These are phyloP conservation scores for Pichia terricola DNA, from an alignment of 1,139 yeast species.

Conservation along the genomic window DNA sequence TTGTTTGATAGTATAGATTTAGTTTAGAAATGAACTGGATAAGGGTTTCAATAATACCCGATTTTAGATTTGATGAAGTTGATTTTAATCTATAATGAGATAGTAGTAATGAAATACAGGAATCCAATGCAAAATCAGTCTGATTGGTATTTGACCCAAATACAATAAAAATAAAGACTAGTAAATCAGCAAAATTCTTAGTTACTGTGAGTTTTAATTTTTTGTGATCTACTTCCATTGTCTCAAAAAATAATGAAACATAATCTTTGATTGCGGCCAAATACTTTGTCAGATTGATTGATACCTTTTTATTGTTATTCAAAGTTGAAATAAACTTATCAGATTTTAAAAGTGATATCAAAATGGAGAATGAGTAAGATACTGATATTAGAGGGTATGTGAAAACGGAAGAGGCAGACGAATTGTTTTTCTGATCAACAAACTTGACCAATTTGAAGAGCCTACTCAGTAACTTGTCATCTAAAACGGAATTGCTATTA, in stretches of 20 bases:
- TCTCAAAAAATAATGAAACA: constrained; percentile 11
- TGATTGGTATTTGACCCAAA: constrained; percentile 21
- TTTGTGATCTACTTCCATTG: constrained; percentile 22
- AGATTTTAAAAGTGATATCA: constrained; percentile 22
- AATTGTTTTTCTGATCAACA: constrained; percentile 14
- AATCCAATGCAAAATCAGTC: constrained; percentile 18
- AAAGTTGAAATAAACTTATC: constrained; percentile 20
- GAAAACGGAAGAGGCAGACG: constrained; percentile 11
- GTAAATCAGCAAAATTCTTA: constrained; percentile 23
- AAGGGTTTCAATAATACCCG: constrained; percentile 22
- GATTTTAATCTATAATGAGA: constrained; percentile 15
- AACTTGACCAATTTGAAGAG: constrained; percentile 21
- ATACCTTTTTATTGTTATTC: constrained; percentile 15
- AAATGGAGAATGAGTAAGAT: constrained; percentile 21
- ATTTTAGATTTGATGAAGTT: constrained; percentile 12
- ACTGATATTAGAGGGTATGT: constrained; percentile 23
- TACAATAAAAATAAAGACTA: constrained; percentile 23
- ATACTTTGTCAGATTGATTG: constrained; percentile 14
- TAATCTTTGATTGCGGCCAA: constrained; percentile 16
- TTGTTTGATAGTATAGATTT: constrained; percentile 23
- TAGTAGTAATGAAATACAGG: constrained; percentile 16
- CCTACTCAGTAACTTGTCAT: constrained; percentile 22
- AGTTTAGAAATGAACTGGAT: constrained; percentile 22
- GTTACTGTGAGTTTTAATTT: constrained; percentile 22
- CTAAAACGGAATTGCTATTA: constrained; percentile 19